These are phyloP conservation scores for Jaapia argillacea DNA, from an alignment of 768 basidiomycete genomes.

Conservation along the genomic window DNA sequence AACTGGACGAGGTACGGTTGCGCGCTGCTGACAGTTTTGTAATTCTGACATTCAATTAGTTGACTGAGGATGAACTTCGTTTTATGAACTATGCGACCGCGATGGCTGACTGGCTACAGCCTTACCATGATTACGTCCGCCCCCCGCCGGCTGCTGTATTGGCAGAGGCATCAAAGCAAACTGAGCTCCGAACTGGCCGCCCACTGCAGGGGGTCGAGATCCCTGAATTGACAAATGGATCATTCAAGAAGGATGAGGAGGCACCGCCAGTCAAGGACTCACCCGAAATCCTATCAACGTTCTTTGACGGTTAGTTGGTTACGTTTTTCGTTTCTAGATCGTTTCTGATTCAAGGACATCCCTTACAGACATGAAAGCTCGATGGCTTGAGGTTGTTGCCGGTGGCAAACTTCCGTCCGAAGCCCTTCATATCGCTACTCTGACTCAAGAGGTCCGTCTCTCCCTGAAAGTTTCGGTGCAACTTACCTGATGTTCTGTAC, in stretches of 20 bases:
- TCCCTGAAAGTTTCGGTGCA: background rate
- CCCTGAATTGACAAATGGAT: constrained; percentile 30
- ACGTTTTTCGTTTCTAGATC: background rate
- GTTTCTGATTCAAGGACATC: background rate
- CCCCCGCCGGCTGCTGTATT: constrained; percentile 62
- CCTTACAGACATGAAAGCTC: constrained; percentile 39
- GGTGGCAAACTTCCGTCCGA: constrained; percentile 35
- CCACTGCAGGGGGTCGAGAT: constrained; percentile 56
- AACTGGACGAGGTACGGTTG: constrained; percentile 38
- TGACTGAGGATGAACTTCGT: constrained; percentile 52
- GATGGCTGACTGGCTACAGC: constrained; percentile 67
- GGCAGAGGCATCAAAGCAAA: constrained; percentile 66
- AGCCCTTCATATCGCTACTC: constrained; percentile 60
- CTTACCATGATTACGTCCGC: constrained; percentile 64
- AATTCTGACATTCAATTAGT: constrained; percentile 25
- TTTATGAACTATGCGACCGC: constrained; percentile 52
- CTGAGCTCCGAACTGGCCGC: constrained; percentile 59
- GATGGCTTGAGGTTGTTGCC: constrained; percentile 35
- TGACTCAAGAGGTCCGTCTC: constrained; percentile 59
- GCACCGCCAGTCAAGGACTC: constrained; percentile 54
- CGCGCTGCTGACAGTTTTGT: constrained; percentile 1
- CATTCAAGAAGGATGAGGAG: constrained; percentile 63
- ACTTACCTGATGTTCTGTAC: constrained; percentile 1
- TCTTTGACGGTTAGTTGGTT: constrained; percentile 46
- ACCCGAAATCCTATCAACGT: constrained; percentile 40